Conservation (phyloP, 306 rosid species). For the Trichosanthes cucumerina region DNA sequence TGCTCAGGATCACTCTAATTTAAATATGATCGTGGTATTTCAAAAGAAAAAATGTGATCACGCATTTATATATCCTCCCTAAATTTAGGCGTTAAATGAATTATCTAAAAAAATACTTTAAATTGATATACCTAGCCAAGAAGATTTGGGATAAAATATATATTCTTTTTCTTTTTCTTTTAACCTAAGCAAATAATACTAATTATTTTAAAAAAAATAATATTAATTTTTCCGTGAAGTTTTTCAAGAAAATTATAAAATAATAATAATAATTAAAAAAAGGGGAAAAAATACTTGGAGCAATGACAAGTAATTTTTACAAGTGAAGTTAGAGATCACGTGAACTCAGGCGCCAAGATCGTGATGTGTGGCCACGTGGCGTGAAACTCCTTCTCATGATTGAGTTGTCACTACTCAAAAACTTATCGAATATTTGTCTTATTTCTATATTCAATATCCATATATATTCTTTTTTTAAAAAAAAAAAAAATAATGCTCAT, state of each 20-base stretch:
- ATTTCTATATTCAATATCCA: background rate
- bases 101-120: too few relatives aligned
- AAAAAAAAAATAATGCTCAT: too few relatives aligned
- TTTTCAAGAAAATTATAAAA: background rate
- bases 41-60: too few relatives aligned
- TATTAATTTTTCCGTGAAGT: background rate
- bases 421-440: background rate
- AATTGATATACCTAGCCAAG: too few relatives aligned
- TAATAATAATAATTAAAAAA: too few relatives aligned
- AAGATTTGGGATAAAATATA: too few relatives aligned
- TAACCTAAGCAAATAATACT: too few relatives aligned
- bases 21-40: too few relatives aligned
- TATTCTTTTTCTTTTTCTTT: too few relatives aligned
- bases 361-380: background rate
- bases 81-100: too few relatives aligned
- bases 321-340: background rate
- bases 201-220: background rate
- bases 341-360: background rate
- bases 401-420: background rate
- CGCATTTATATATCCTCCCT: too few relatives aligned
- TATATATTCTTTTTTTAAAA: background rate
- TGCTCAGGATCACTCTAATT: too few relatives aligned
- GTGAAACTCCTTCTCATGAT: background rate
- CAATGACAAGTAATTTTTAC: background rate
- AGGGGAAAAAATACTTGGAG: background rate